Evolutionary conservation across 768 basidiomycete genomes (phyloP), one percentile per base, ranked within the genome.

Genomic region (Roridomyces roridus): DNA sequence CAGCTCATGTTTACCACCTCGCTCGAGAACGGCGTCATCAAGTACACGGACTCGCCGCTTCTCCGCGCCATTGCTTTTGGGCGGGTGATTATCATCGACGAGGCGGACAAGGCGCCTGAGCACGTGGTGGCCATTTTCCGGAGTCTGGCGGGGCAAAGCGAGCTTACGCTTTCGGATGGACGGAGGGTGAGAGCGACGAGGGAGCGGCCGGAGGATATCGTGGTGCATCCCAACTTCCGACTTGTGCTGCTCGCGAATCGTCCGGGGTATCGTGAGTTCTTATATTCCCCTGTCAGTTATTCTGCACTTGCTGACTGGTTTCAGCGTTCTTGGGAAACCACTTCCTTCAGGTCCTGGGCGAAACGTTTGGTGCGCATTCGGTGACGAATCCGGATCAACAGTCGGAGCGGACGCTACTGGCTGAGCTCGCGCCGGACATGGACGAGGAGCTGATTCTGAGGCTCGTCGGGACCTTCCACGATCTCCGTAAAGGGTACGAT

Each of bases 101-200:
- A 89, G 63, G 87, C 86, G 5, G 87, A 89, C 70, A 89, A 89
- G 69, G 87, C 86, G 8, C 85, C 86, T 8, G 87, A 89, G 64
- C 86, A 89, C 56, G 87, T 89, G 46, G 86, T 87, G 20, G 86
- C 87, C 7, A 81, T 89, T 46, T 87, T 89, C 80, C 77, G 85
- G 25, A 87, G 86, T 67, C 78, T 89, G 23, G 86, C 85, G 5
- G 83, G 85, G 3, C 85, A 87, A 52, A 78, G 82, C 10, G 86
- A 87, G 67, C 73, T 89, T 73, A 82, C 82, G 0, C 77, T 88
- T 5, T 78, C 86, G 0, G 85, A 89, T 68, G 86, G 87, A 15
- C 74, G 86, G 2, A 75, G 85, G 11, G 84, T 88, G 6, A 72
- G 82, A 17, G 70, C 74, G 5, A 65, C 68, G 21, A 67, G 68